Percentiles rank a stretch among this genome's conserved stretches.
Conservation (phyloP, 2,329 filamentous ascomycete species). For the Berkeleyomyces rouxiae region DNA sequence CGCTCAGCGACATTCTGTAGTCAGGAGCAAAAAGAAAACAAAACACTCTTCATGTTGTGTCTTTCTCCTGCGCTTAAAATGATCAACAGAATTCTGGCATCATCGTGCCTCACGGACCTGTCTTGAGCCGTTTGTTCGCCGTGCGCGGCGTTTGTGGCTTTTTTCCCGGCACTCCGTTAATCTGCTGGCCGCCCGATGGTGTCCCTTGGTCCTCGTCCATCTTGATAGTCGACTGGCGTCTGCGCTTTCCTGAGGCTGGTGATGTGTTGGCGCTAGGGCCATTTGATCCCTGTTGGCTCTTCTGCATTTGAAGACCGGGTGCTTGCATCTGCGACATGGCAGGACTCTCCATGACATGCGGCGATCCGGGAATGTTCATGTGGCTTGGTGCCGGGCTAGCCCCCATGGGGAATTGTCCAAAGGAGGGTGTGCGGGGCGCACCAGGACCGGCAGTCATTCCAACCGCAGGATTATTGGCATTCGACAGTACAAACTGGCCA, state of each 20-base stretch:
- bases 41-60: neutral
- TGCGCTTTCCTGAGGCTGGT: conserved; percentile 41
- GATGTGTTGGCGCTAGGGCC: conserved; percentile 52
- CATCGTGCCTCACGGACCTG: neutral
- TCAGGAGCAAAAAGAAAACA: too few species aligned
- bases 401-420: conserved; percentile 40
- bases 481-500: conserved; percentile 25
- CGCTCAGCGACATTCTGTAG: neutral
- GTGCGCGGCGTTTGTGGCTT: conserved; percentile 42
- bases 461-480: conserved; percentile 32
- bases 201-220: conserved; percentile 36
- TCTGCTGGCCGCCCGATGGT: conserved; percentile 28
- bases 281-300: conserved; percentile 51
- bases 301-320: conserved; percentile 48
- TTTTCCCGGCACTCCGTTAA: conserved; percentile 37
- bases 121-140: conserved; percentile 18
- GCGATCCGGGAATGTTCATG: conserved; percentile 42
- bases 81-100: neutral
- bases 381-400: conserved; percentile 44
- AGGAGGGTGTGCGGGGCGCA: conserved; percentile 35
- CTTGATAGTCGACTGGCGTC: conserved; percentile 41
- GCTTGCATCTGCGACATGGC: conserved; percentile 46
- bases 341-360: conserved; percentile 41
- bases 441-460: conserved; percentile 14
- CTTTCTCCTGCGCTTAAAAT: neutral